Evolutionary conservation across 768 basidiomycete genomes (phyloP).

Genomic region (Lactarius hengduanensis): DNA sequence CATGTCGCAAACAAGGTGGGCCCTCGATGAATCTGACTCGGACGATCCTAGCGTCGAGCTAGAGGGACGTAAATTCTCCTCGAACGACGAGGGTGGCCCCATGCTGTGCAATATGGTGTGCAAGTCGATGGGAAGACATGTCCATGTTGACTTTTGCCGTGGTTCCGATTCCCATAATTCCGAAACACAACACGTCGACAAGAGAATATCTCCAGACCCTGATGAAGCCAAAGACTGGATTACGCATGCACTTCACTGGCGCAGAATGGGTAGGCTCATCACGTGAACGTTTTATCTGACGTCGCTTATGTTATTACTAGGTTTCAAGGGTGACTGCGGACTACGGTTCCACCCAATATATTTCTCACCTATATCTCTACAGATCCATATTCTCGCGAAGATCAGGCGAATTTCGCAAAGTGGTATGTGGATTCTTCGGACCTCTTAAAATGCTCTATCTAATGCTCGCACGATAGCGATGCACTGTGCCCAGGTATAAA

Average conservation of each 20-base stretch:
- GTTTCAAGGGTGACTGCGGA: slow-evolving; percentile 47
- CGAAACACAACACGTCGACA: slow-evolving; percentile 47
- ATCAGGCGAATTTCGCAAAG: slow-evolving; percentile 46
- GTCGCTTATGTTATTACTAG: slow-evolving; percentile 33
- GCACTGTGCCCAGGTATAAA: slow-evolving; percentile 47
- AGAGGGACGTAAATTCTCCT: slow-evolving; percentile 53
- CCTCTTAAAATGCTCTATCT: neutral
- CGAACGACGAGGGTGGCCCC: slow-evolving; percentile 55
- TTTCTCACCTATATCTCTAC: neutral
- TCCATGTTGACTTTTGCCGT: slow-evolving; percentile 56
- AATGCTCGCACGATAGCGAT: slow-evolving; percentile 38
- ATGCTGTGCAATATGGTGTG: slow-evolving; percentile 62
- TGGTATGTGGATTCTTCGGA: slow-evolving; percentile 40
- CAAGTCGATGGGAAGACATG: slow-evolving; percentile 53
- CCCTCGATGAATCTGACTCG: slow-evolving; percentile 51
- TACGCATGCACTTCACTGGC: slow-evolving; percentile 51
- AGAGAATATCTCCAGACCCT: slow-evolving; percentile 46
- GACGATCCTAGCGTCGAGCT: slow-evolving; percentile 52
- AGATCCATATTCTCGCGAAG: slow-evolving; percentile 60
- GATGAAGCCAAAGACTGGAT: slow-evolving; percentile 50
- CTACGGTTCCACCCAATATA: neutral
- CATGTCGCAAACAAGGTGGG: slow-evolving; percentile 58
- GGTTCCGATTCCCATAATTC: slow-evolving; percentile 42
- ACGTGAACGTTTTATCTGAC: neutral
- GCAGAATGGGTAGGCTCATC: slow-evolving; percentile 43